Evolutionary conservation across 768 basidiomycete species (phyloP), one percentile per base, ranked within the genome.

Genomic region (Tephrocybe sp.): DNA sequence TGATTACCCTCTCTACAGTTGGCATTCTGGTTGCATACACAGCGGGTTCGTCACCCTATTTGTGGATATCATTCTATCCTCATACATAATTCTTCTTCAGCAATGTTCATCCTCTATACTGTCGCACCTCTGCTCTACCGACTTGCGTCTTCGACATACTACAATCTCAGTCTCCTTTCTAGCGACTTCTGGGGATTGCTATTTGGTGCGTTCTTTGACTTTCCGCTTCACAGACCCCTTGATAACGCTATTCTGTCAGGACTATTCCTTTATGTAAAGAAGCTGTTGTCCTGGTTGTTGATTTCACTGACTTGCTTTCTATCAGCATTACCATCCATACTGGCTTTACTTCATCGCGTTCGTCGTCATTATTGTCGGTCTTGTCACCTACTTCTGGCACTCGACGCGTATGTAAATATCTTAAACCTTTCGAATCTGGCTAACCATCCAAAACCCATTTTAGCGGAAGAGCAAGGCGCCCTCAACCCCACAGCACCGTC

Each of bases 271-370:
- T 82, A 74, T 60, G 78, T 81, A 58, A 49, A 48, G 39, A 30
- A 22, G 1, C 19, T 9, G 20, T 6, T 38, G 32, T 13, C n/a
- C 5, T 52, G 8, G n/a, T 42, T 34, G 33, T 17, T 14, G 22
- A 10, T 2, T 32, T 40, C 10, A 9, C 26, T 44, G 3, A 41
- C 45, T 31, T 52, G 20, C 20, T 35, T 43, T 33, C 51, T 12
- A 47, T 56, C 26, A 92, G 90, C 85, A 91, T 57, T 92, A 81
- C 71, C 66, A 71, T 39, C 92, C 92, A 3, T 93, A 81, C 73
- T 94, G 91, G 90, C 77, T 94, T 13, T 93, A 94, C 74, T 94
- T 94, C 69, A 71, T 85, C 53, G 78, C 92, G 0, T 94, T 87
- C 60, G 75, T 68, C 1, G 73, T 92, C 12, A 82, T 92, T 53